These are phyloP conservation scores for Backusella circina DNA, from an alignment of 192 early-diverging fungal species.

Conservation along the genomic window DNA sequence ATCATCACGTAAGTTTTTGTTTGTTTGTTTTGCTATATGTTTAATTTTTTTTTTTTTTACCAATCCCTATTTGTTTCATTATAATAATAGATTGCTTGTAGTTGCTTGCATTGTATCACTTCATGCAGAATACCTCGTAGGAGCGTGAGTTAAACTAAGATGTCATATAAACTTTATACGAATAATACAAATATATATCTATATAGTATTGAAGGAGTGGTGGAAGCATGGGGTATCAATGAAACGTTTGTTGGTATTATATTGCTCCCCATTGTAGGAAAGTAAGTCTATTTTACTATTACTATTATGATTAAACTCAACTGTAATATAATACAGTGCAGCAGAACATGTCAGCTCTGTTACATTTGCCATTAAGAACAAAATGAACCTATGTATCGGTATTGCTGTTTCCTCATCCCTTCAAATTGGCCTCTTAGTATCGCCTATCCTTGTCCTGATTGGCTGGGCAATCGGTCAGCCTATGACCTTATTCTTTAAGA, in stretches of 20 bases:
- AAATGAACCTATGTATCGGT: slow-evolving; percentile 80
- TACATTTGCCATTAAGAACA: slow-evolving; percentile 81
- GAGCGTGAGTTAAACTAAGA: slow-evolving; percentile 39
- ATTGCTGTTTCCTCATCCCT: slow-evolving; percentile 39
- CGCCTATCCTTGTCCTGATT: slow-evolving; percentile 62
- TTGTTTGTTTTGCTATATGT: neutral
- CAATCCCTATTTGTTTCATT: neutral
- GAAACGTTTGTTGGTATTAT: slow-evolving; percentile 92
- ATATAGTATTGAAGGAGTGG: slow-evolving; percentile 61
- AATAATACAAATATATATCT: neutral
- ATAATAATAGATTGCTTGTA: slow-evolving; percentile 41
- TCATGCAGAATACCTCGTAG: slow-evolving; percentile 82
- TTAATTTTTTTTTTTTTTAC: neutral
- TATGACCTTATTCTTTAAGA: slow-evolving; percentile 81
- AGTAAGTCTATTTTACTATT: slow-evolving; percentile 46
- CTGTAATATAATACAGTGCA: slow-evolving; percentile 18
- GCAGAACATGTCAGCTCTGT: slow-evolving; percentile 82
- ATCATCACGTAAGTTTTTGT: slow-evolving; percentile 32
- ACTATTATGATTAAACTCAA: slow-evolving; percentile 5
- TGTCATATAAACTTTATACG: neutral
- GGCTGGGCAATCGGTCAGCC: slow-evolving; percentile 87
- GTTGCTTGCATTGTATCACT: slow-evolving; percentile 71
- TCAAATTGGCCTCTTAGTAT: slow-evolving; percentile 85
- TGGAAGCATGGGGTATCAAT: slow-evolving; percentile 60
- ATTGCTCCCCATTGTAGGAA: slow-evolving; percentile 86